A percentile compares a stretch with the other conserved stretches of the same genome.
These are phyloP conservation scores for Saccharomycopsis hybrid DNA, from an alignment of 1,139 yeast species.

Conservation along the genomic window DNA sequence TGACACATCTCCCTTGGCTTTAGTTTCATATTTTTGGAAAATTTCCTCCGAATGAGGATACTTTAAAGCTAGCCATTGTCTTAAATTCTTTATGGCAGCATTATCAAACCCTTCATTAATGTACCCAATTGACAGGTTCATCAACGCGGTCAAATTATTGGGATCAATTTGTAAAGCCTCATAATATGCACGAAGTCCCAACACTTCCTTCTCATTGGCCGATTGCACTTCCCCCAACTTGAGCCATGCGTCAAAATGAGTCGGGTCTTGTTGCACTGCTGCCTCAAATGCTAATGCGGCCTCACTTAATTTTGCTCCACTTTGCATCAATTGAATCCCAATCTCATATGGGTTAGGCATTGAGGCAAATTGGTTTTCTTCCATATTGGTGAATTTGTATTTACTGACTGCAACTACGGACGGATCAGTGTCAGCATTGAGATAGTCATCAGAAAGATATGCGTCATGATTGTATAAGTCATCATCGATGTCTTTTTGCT, in stretches of 20 bases:
- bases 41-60: slow-evolving; percentile 52
- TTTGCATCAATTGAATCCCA: slow-evolving; percentile 87
- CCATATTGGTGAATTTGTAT: slow-evolving; percentile 71
- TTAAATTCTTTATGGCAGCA: slow-evolving; percentile 91
- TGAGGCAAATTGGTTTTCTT: slow-evolving; percentile 61
- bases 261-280: slow-evolving; percentile 75
- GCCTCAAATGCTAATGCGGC: slow-evolving; percentile 98
- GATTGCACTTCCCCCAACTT: slow-evolving; percentile 92
- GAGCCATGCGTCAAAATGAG: slow-evolving; percentile 88
- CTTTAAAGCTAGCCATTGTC: slow-evolving; percentile 88
- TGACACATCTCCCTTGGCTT: slow-evolving; percentile 27
- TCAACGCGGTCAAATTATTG: slow-evolving; percentile 68
- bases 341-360: slow-evolving; percentile 84
- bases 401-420: too few relatives aligned
- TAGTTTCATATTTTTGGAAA: slow-evolving; percentile 37
- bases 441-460: slow-evolving; percentile 51
- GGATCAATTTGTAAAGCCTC: slow-evolving; percentile 80
- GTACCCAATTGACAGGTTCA: slow-evolving; percentile 88
- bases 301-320: slow-evolving; percentile 92
- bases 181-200: slow-evolving; percentile 88
- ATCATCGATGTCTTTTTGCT: slow-evolving; percentile 37
- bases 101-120: slow-evolving; percentile 96
- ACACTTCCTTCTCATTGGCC: slow-evolving; percentile 92
- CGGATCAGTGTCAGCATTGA: slow-evolving; percentile 73
- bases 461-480: slow-evolving; percentile 52